Base-by-base conservation (phyloP, 2,329 filamentous ascomycete genomes). In the Penicillium sp. region DNA sequence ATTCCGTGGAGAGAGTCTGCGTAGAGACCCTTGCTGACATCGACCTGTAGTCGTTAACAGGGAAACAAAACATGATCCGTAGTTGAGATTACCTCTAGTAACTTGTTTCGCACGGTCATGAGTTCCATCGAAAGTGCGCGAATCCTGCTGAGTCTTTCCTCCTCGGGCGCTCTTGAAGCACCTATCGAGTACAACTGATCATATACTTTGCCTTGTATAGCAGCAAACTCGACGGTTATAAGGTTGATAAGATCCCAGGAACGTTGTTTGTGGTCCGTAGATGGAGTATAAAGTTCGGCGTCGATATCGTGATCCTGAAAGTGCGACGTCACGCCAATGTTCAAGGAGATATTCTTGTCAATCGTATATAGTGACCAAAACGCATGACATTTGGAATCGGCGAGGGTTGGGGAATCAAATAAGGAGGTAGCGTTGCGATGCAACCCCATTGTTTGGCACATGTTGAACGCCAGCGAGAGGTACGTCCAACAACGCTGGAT, bases 231-330 rank as follows among this genome's bases (percentile, higher is more conserved):
- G 4, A 67, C 60, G 11, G 62, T 67, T 8, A 68, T 66, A 9
- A 72, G 61, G 3, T 64, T 63, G 58, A 71, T 70, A 26, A 70
- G 47, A 47, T 72, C 70, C 70, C 70, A 72, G 1, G 70, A 64
- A 5, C 56, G 59, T 17, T 67, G 61, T 15, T 59, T 62, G 3
- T 66, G 61, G 19, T 72, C 60, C 5, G 58, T 30, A 0, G 69
- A 71, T 1, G 68, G 66, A 0, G 53, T 58, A 45, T 70, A 70
- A 0, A 66, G 53, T 3, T 66, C 66, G 1, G 66, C 60, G 44
- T 72, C 70, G 17, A 72, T 70, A 30, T 72, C 70, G 48, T 72
- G 69, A 41, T 72, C 69, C n/a, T 71, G 69, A 21, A 72, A 68
- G 44, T 70, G 69, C 1, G 70, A 70, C 2, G 65, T 65, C 21